Evolutionary conservation across 2,329 filamentous ascomycete species (phyloP).

Genomic region (Colletotrichum kahawae): DNA sequence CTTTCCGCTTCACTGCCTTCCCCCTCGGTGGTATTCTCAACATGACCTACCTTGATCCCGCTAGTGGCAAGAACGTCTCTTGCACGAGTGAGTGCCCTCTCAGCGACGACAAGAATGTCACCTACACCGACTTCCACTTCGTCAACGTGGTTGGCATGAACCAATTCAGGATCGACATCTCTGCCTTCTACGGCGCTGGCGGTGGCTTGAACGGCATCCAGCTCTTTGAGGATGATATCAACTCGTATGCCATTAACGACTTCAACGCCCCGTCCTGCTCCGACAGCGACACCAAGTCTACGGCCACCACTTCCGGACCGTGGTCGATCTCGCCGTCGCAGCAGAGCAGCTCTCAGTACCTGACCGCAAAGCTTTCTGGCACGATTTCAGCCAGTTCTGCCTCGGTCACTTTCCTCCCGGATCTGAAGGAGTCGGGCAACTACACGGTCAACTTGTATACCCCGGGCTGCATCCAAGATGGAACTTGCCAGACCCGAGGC

Average conservation of each 20-base stretch:
- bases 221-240: conserved; percentile 85
- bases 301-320: conserved; percentile 71
- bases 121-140: conserved; percentile 90
- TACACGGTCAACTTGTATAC: conserved; percentile 93
- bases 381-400: conserved; percentile 63
- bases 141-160: conserved; percentile 90
- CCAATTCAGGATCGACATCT: conserved; percentile 83
- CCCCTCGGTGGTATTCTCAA: conserved; percentile 95
- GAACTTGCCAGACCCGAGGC: conserved; percentile 77
- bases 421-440: conserved; percentile 87
- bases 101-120: conserved; percentile 67
- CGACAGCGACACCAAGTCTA: conserved; percentile 65
- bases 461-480: conserved; percentile 84
- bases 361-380: conserved; percentile 69
- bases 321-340: conserved; percentile 75
- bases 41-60: conserved; percentile 84
- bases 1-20: conserved; percentile 84
- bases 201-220: conserved; percentile 87
- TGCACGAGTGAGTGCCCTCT: conserved; percentile 90
- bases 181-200: conserved; percentile 84
- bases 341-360: conserved; percentile 75
- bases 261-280: conserved; percentile 88
- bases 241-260: conserved; percentile 80
- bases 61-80: conserved; percentile 66
- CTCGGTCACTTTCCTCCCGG: conserved; percentile 79